Percentiles rank a stretch among this genome's conserved stretches.
phyloP scores from a whole-genome alignment of 2,329 filamentous ascomycete species.

The Microdochium paspali region DNA sequence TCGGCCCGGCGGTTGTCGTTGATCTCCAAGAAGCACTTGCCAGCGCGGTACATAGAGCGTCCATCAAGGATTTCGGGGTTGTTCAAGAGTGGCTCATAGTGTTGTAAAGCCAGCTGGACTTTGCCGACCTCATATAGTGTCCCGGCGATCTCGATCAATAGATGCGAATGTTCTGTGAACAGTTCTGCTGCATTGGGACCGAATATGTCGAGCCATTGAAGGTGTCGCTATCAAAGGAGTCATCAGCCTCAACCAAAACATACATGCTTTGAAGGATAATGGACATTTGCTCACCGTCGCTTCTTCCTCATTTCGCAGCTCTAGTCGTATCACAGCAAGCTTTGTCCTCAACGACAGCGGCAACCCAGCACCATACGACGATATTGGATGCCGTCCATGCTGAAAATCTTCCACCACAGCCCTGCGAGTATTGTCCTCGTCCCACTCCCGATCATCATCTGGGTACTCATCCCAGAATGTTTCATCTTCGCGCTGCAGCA shows the following conservation, averaged over 20 bases:
- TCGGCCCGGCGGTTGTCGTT: constrained; percentile 61
- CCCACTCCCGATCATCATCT: constrained; percentile 84
- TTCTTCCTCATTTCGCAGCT: constrained; percentile 58
- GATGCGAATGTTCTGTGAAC: constrained; percentile 61
- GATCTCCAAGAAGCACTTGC: constrained; percentile 58
- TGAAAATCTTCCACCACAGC: constrained; percentile 50
- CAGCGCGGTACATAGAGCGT: constrained; percentile 44
- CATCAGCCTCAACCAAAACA: constrained; percentile 9
- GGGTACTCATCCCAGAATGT: constrained; percentile 64
- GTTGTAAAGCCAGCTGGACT: constrained; percentile 36
- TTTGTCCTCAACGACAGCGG: constrained; percentile 78
- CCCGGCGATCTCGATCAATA: constrained; percentile 60
- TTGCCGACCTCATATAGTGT: constrained; percentile 31
- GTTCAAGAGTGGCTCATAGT: constrained; percentile 44
- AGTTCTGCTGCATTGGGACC: constrained; percentile 36
- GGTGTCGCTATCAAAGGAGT: constrained; percentile 41
- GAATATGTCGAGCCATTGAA: constrained; percentile 61
- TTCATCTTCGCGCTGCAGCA: constrained; percentile 68
- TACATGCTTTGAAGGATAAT: constrained; percentile 6
- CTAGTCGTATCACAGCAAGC: constrained; percentile 74
- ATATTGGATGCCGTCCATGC: constrained; percentile 37
- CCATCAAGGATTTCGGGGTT: constrained; percentile 40
- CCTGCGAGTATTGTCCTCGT: constrained; percentile 62
- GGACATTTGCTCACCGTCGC: constrained; percentile 50
- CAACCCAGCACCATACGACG: constrained; percentile 62